Base-by-base conservation (phyloP, 257 asterid species). In the Lycium barbarum region DNA sequence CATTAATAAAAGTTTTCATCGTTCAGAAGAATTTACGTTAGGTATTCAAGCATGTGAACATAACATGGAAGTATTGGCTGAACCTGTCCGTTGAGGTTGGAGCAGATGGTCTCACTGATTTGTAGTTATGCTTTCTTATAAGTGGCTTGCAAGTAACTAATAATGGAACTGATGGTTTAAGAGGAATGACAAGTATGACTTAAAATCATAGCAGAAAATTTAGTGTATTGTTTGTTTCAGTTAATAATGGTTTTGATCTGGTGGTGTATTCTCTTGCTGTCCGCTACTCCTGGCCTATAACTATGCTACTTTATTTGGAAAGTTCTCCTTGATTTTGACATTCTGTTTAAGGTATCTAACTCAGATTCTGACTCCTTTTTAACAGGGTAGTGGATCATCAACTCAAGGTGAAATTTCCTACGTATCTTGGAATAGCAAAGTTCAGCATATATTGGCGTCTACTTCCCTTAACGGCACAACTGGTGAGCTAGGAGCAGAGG, bases 331-430 rank as follows among this genome's bases (percentile, higher is more conserved):
- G 79, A 8, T 20, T 47, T 22, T 83, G 49, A 38, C 65, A 35
- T 26, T 67, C 12, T 83, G 14, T 82, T 61, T 26, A 43, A 40
- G 20, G 66, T 22, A n/a, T 57, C 53, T 86, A 9, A 66, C 18
- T 51, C 43, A 68, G 78, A 49, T 84, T 70, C n/a, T 53, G 51
- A 40, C 53, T 49, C 63, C 62, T 35, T 89, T 89, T 70, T 62
- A 49, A 26, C 94, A 96, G 99, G 97, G 97, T 78, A 93, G 93
- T 89, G 98, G 97, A 74, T 91, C 98, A 84, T 95, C 98, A 80
- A 83, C 97, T 81, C 99, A 95, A 91, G 98, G 93, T 79, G 99
- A 96, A 91, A 95, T 96, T 86, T 96, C 99, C 35, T 96, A 87
- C 87, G 87, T 96, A 87, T 96, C 99, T 38, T 96, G 99, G 99